A percentile compares a stretch with the other conserved stretches of the same genome.
Conservation (phyloP, 805 yeast genomes). For the Phaffomyces opuntiae region DNA sequence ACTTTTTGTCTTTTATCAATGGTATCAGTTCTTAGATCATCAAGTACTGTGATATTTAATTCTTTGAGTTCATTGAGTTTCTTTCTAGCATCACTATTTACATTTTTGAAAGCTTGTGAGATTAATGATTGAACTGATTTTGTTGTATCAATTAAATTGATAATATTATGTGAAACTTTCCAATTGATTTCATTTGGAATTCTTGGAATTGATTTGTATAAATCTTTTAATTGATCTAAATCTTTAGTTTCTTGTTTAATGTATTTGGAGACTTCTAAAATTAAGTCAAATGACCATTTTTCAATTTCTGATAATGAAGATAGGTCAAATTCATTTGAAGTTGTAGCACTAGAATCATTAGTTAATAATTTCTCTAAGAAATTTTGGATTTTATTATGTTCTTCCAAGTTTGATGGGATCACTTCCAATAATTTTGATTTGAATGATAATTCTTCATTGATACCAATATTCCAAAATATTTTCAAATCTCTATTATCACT, state of each 20-base stretch:
- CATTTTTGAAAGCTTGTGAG: not conserved
- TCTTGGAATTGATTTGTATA: constrained; percentile 8
- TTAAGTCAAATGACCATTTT: constrained; percentile 17
- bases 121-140: constrained; percentile 16
- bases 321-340: constrained; percentile 5
- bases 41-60: constrained; percentile 9
- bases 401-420: constrained; percentile 6
- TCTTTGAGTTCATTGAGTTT: constrained; percentile 14
- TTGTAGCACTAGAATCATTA: constrained; percentile 7
- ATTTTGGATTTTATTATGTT: constrained; percentile 11
- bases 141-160: constrained; percentile 14
- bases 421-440: constrained; percentile 5
- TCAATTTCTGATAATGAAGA: constrained; percentile 12
- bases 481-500: constrained; percentile 56
- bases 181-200: constrained; percentile 13
- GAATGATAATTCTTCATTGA: constrained; percentile 23
- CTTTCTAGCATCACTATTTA: not conserved
- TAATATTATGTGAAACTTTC: constrained; percentile 14
- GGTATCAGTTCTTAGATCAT: constrained; percentile 14
- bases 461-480: constrained; percentile 47
- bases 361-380: constrained; percentile 10
- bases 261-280: constrained; percentile 5
- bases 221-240: not conserved
- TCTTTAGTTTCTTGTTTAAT: constrained; percentile 1
- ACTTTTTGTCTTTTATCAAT: constrained; percentile 8